Conservation (phyloP, 495 filamentous ascomycete species). For the Tuber magnatum region DNA sequence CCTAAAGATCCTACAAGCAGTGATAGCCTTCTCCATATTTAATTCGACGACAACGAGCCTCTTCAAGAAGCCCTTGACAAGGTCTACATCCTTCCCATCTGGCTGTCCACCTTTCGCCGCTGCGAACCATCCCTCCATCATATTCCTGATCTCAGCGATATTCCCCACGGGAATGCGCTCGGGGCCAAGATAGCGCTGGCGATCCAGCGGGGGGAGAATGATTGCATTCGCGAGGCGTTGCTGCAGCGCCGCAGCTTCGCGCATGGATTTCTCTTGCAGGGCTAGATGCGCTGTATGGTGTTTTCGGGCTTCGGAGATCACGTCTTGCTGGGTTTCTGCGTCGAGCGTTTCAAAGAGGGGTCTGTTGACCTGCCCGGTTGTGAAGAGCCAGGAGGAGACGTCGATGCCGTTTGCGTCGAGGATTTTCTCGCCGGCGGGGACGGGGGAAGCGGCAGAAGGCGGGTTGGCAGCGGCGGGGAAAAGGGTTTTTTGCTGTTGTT, state of each 20-base stretch:
- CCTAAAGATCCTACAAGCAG: conserved; percentile 11
- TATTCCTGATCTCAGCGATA: conserved; percentile 16
- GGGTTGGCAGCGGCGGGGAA: conserved; percentile 1
- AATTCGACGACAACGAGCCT: conserved; percentile 20
- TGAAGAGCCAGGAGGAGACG: conserved; percentile 32
- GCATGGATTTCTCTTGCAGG: not conserved
- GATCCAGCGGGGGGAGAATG: conserved; percentile 8
- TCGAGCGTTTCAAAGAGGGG: conserved; percentile 19
- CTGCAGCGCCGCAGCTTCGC: conserved; percentile 12
- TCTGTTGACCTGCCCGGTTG: conserved; percentile 16
- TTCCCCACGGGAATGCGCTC: conserved; percentile 12
- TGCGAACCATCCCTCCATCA: conserved; percentile 19
- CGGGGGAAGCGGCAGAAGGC: not conserved
- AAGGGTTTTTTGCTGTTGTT: conserved; percentile 1
- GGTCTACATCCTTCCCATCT: conserved; percentile 13
- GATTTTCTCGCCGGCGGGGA: not conserved
- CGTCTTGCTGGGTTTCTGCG: conserved; percentile 7
- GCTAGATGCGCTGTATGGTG: conserved; percentile 9
- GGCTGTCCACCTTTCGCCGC: conserved; percentile 9
- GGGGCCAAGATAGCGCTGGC: conserved; percentile 7
- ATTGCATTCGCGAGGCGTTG: conserved; percentile 18
- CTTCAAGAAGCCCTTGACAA: conserved; percentile 14
- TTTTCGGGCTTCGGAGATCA: conserved; percentile 18
- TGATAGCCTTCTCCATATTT: conserved; percentile 20
- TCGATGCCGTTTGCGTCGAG: conserved; percentile 29